These are phyloP conservation scores for Conticribra guillardii DNA, from an alignment of 108 stramenopile genomes.

Conservation along the genomic window DNA sequence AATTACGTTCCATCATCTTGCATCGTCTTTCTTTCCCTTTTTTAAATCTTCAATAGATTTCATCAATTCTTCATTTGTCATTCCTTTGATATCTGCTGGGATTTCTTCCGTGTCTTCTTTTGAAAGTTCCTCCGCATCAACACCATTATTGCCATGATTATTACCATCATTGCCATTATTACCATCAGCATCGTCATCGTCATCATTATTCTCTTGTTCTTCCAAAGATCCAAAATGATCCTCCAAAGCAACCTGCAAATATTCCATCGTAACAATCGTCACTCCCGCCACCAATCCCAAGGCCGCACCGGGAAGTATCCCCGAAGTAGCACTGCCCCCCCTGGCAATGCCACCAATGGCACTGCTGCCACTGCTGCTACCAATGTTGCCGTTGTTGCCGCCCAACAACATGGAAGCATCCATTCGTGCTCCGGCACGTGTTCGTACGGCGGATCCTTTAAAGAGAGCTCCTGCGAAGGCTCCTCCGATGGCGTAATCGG, in stretches of 20 bases:
- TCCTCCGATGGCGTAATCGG: slow-evolving; percentile 48
- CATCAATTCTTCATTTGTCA: slow-evolving; percentile 36
- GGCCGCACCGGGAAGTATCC: slow-evolving; percentile 44
- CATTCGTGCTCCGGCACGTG: slow-evolving; percentile 30
- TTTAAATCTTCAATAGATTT: slow-evolving; percentile 32
- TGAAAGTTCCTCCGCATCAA: neutral
- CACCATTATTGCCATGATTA: slow-evolving; percentile 1
- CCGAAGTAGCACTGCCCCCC: slow-evolving; percentile 27
- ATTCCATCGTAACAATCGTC: slow-evolving; percentile 29
- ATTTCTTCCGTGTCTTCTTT: slow-evolving; percentile 12
- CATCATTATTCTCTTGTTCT: too few relatives aligned
- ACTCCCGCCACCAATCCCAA: slow-evolving; percentile 46
- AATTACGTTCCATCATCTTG: neutral
- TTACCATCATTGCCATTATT: neutral
- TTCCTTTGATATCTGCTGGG: slow-evolving; percentile 40
- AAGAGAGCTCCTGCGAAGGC: slow-evolving; percentile 44
- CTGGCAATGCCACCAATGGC: slow-evolving; percentile 4
- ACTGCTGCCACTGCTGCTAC: slow-evolving; percentile 5
- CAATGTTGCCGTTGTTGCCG: too few relatives aligned
- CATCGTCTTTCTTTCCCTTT: slow-evolving; percentile 1
- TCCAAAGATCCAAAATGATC: slow-evolving; percentile 29
- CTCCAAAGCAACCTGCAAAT: slow-evolving; percentile 7
- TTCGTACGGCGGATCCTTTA: slow-evolving; percentile 33
- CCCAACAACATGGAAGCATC: slow-evolving; percentile 22
- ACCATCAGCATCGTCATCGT: slow-evolving; percentile 1